Base-by-base conservation (phyloP, 768 basidiomycete genomes). In the Suillus subalutaceus region DNA sequence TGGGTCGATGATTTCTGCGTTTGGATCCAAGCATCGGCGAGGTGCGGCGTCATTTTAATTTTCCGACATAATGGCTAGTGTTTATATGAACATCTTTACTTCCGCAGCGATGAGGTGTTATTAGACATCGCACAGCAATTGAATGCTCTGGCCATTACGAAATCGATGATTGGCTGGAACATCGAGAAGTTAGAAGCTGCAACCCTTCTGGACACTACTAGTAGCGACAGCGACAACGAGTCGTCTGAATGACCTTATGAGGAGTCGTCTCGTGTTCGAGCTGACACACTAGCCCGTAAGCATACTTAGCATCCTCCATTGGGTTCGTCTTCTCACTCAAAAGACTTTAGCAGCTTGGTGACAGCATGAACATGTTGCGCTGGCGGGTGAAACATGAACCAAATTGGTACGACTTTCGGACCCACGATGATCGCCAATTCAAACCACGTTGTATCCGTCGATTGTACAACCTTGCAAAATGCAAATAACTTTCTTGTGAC, bases 1-100 rank as follows among this genome's bases (percentile, higher is more conserved):
- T 96, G 93, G 93, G 70, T 94, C 53, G 90, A 93, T 68, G 93
- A 94, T 72, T 90, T 92, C 70, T 91, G 90, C 70, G 85, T 88
- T n/a, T 94, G 93, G 93, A 80, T 85, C 43, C 89, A 92, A 70
- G 80, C 84, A 10, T 82, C 81, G 70, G 88, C 90, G n/a, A 86
- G 83, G 93, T 94, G 59, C 70, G 67, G 86, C n/a, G 44, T 65
- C 30, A 18, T 23, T 53, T 37, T 15, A 58, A 32, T 40, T 56
- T 37, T 26, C 40, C 41, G n/a, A 32, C 18, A 35, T 53, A 58
- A 16, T 32, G 20, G 61, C 30, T 7, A 56, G 12, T n/a, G 1
- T 35, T 35, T 5, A 56, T 43, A 38, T 61, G 63, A 26, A 56
- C 65, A 61, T 50, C 56, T 64, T 56, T 58, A 57, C 15, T 10